Base-by-base conservation (phyloP, 2,329 filamentous ascomycete genomes). In the Sporothrix curviconia region DNA sequence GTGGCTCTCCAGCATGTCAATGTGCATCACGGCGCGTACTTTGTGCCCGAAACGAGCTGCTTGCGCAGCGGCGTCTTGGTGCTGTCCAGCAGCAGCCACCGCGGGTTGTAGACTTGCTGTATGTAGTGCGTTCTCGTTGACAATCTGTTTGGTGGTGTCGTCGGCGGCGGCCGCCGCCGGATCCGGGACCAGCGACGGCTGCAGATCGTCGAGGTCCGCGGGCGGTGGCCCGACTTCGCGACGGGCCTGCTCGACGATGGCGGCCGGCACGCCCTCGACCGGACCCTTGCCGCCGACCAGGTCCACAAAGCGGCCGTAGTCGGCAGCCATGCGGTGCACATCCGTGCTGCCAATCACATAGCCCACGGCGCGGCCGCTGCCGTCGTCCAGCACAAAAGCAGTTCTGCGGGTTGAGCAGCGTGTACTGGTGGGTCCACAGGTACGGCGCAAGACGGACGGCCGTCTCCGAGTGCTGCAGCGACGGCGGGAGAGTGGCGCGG, bases 401-500 rank as follows among this genome's bases (percentile, higher is more conserved):
- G 14, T 72, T 73, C 11, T 61, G 40, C 0, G 76, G 76, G 8
- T 69, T 75, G 59, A 79, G 73, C 62, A 72, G 68, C 15, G 75
- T 77, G 70, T 75, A 79, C 37, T 72, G 76, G 64, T 78, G 76
- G 8, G 75, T 77, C 77, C 77, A 80, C 64, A 79, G 62, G 67
- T 79, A 79, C 1, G 76, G 76, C 14, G 75, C 70, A 30, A 77
- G 68, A 17, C 67, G 68, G 47, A 62, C 60, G 5, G 70, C 71
- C 11, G 63, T 64, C 36, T 70, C 65, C 28, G 72, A 74, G 17
- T 63, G 44, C 25, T 63, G 37, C n/a, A 78, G 71, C 4, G 71
- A 72, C 0, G 73, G 72, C 3, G 76, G 75, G 17, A 79, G 72
- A 32, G 77, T 79, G 28, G 68, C 72, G 55, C 75, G 74, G 65